Evolutionary conservation across 371 early-diverging fungal genomes (phyloP), one percentile per base, ranked within the genome.

Genomic region (Vairimorpha necatrix): DNA sequence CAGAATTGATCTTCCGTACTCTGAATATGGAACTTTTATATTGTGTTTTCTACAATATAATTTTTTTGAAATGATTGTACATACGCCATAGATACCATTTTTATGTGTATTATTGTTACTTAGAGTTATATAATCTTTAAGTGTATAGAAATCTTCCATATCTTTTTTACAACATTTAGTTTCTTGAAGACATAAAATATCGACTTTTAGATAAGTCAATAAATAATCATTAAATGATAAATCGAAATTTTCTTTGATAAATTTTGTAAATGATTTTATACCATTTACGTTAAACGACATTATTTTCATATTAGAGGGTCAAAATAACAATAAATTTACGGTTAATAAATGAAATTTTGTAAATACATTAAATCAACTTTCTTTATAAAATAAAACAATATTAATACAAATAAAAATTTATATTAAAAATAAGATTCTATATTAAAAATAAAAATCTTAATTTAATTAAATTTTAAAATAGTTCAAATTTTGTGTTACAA

Each of bases 171-270:
- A 85, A 42, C 89, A 86, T 84, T 91, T 91, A 62, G 88, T 87
- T 83, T 92, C 93, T 80, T 92, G 93, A 7, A 92, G 77, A 79
- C 87, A 92, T 33, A 90, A 85, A 68, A 92, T 89, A 76, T 91
- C 91, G 1, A 89, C 87, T 30, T 83, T 83, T 0, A 90, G 82
- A 18, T 86, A 74, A 68, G 88, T 87, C 6, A 89, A 76, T 14
- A 90, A 30, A 39, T 50, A 79, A 24, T 78, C 68, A 18, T 78
- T 79, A 30, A 78, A 68, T 22, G 48, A 67, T 30, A 61, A 0
- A 18, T 38, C 56, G 33, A 53, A 50, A 24, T 50, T 76, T 38
- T 20, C 1, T n/a, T 36, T 47, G n/a, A 81, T 38, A 33, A 58
- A 62, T 48, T 78, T 75, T 22, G 1, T 32, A 58, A 76, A 81